Conservation (phyloP, 2,329 filamentous ascomycete species). For the Westerdykella aurantiaca region DNA sequence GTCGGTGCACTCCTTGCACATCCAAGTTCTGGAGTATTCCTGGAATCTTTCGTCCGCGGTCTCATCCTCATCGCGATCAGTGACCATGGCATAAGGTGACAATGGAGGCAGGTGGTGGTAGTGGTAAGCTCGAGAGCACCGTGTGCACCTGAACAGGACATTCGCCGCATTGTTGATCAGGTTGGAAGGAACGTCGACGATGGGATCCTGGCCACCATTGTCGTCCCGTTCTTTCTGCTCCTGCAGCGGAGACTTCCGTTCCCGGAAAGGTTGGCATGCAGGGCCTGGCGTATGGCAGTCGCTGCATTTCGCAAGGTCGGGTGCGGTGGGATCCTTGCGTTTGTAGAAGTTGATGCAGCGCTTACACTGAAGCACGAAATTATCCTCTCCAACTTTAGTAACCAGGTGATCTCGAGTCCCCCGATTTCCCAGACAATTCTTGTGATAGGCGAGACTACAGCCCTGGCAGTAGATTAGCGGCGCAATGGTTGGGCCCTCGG, state of each 20-base stretch:
- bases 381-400: conserved; percentile 70
- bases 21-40: conserved; percentile 71
- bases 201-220: conserved; percentile 73
- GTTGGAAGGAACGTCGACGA: conserved; percentile 55
- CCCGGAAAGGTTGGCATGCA: conserved; percentile 70
- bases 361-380: conserved; percentile 86
- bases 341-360: conserved; percentile 67
- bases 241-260: conserved; percentile 65
- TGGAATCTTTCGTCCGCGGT: conserved; percentile 58
- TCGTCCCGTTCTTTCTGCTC: conserved; percentile 78
- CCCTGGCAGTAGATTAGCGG: conserved; percentile 83
- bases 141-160: conserved; percentile 75
- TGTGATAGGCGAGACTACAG: conserved; percentile 79
- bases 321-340: conserved; percentile 64
- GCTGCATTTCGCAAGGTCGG: conserved; percentile 66
- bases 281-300: conserved; percentile 59
- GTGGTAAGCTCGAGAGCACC: conserved; percentile 76
- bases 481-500: conserved; percentile 55
- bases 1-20: conserved; percentile 70
- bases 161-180: conserved; percentile 70
- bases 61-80: conserved; percentile 43
- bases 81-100: conserved; percentile 39
- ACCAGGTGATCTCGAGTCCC: conserved; percentile 75
- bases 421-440: conserved; percentile 70
- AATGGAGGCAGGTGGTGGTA: conserved; percentile 68